Conservation (phyloP, 139 green algal species). For the Volvox reticuliferus region DNA sequence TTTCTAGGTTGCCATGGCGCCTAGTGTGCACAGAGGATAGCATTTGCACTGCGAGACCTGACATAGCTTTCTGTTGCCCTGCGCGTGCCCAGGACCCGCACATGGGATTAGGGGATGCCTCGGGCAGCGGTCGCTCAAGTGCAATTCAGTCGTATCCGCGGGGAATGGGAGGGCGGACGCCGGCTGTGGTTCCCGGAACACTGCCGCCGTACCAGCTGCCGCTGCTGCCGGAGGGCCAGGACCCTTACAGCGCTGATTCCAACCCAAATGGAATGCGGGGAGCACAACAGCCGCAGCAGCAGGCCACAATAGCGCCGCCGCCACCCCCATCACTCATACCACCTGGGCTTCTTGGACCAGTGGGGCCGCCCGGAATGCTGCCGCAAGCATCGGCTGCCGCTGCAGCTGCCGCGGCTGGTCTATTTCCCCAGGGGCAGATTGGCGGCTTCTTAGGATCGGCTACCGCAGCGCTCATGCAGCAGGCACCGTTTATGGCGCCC, state of each 20-base stretch:
- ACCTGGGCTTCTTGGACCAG: constrained; percentile 33
- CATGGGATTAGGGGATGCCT: constrained; percentile 5
- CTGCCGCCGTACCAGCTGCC: constrained; percentile 4
- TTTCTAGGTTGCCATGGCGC: no score
- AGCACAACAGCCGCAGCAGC: not conserved
- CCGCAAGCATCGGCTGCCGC: not conserved
- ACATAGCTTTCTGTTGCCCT: no score
- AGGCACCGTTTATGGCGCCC: not conserved
- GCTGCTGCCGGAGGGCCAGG: constrained; percentile 3
- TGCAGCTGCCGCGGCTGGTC: constrained; percentile 4
- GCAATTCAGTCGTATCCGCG: constrained; percentile 26
- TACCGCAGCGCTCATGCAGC: not conserved
- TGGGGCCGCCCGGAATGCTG: constrained; percentile 18
- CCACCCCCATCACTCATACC: constrained; percentile 13
- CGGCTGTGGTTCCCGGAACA: not conserved
- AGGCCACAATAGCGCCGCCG: not conserved
- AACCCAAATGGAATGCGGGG: constrained; percentile 25
- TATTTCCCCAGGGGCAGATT: constrained; percentile 14
- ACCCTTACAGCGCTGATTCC: constrained; percentile 49
- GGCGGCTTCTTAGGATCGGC: not conserved
- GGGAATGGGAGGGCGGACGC: not conserved
- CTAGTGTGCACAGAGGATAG: no score
- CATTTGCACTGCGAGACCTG: no score
- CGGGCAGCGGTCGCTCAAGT: constrained; percentile 39
- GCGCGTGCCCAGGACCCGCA: constrained; percentile 12